Percentiles rank a stretch among this genome's conserved stretches.
These are phyloP conservation scores for Alnus glutinosa DNA, from an alignment of 306 rosid genomes.

Conservation along the genomic window DNA sequence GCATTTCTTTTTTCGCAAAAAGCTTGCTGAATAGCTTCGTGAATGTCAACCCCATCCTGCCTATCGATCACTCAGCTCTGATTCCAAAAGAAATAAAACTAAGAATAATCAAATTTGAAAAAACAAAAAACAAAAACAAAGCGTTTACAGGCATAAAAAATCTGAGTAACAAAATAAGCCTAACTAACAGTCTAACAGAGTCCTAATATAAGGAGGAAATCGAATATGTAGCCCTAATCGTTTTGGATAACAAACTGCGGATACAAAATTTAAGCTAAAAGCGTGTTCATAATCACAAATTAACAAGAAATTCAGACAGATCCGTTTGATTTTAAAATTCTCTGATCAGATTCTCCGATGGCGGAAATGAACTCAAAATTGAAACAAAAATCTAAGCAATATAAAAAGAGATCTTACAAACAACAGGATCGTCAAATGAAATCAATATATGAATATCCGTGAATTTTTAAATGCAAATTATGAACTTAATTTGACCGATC, in stretches of 20 bases:
- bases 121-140: neutral
- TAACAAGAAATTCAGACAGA: conserved; percentile 15
- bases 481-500: neutral
- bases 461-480: neutral
- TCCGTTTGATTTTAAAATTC: neutral
- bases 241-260: neutral
- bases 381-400: neutral
- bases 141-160: neutral
- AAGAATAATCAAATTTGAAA: neutral
- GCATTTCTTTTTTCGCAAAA: conserved; percentile 92
- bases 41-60: conserved; percentile 82
- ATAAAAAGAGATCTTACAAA: neutral
- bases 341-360: neutral
- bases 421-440: neutral
- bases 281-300: neutral
- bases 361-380: neutral
- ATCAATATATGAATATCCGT: neutral
- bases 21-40: conserved; percentile 92
- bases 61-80: conserved; percentile 38
- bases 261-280: neutral
- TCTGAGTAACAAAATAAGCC: neutral
- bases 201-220: neutral
- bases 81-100: neutral
- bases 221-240: neutral
- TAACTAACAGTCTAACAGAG: neutral